A percentile compares a stretch with the other conserved stretches of the same genome.
These are phyloP conservation scores for Monosporascus cannonballus DNA, from an alignment of 2,329 filamentous ascomycete genomes.

Conservation along the genomic window DNA sequence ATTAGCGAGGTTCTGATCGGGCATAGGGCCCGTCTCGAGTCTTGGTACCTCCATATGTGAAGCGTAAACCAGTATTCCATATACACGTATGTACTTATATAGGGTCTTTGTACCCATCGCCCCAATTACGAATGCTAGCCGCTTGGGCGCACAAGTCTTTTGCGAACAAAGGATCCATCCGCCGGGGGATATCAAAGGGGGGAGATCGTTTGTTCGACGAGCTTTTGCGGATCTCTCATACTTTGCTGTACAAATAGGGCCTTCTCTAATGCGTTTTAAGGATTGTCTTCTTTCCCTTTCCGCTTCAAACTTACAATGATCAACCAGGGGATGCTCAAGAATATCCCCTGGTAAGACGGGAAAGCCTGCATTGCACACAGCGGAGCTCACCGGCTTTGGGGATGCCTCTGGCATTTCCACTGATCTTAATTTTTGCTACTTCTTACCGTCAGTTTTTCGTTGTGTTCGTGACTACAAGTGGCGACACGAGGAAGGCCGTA, in stretches of 20 bases:
- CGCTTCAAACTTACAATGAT: neutral
- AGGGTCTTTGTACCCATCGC: no score
- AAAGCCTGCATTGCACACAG: neutral
- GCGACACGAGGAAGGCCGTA: conserved; percentile 3
- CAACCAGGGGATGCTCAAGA: neutral
- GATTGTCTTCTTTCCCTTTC: neutral
- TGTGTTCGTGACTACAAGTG: neutral
- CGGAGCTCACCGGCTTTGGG: neutral
- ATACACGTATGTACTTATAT: no score
- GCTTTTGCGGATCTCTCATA: neutral
- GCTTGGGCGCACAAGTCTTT: no score
- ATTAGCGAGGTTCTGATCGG: no score
- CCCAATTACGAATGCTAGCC: no score
- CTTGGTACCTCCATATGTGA: no score
- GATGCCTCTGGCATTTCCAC: neutral
- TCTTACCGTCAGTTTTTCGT: neutral
- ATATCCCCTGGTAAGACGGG: neutral
- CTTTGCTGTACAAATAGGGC: neutral
- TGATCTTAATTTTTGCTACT: neutral
- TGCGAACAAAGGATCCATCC: no score
- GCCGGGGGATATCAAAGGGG: no score
- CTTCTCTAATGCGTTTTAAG: neutral
- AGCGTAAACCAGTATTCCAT: no score
- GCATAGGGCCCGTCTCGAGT: no score
- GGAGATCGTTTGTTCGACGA: no score